These are phyloP conservation scores for Colletotrichum limetticola DNA, from an alignment of 2,329 filamentous ascomycete genomes.

Conservation along the genomic window DNA sequence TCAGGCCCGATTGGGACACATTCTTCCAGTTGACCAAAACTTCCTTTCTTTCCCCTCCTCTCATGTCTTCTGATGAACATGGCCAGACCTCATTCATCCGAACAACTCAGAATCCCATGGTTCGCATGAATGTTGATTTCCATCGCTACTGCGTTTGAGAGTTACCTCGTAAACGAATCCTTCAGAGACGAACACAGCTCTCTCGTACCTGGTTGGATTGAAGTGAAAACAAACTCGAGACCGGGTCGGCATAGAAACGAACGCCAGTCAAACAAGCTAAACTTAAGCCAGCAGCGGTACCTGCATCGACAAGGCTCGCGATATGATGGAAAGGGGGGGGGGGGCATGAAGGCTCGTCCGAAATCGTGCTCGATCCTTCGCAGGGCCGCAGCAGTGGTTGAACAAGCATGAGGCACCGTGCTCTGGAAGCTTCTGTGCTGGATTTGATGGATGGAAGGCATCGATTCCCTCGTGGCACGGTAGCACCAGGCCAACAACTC, in stretches of 20 bases:
- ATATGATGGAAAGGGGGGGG: too few relatives aligned
- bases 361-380: not conserved
- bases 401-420: not conserved
- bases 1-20: not conserved
- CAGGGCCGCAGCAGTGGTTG: not conserved
- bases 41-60: not conserved
- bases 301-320: too few relatives aligned
- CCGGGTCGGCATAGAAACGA: conserved; percentile 9
- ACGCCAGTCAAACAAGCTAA: not conserved
- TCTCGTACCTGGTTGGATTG: not conserved
- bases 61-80: not conserved
- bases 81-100: not conserved
- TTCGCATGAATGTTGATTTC: not conserved
- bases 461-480: conserved; percentile 9
- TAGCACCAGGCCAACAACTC: conserved; percentile 1
- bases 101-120: not conserved
- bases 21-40: not conserved
- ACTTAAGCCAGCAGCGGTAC: not conserved
- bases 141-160: not conserved
- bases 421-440: not conserved
- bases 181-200: not conserved
- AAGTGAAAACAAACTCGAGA: not conserved
- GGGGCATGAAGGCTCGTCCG: not conserved
- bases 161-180: not conserved
- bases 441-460: not conserved